phyloP scores from a whole-genome alignment of 208 protist genomes.

The Leishmania tarentolae region DNA sequence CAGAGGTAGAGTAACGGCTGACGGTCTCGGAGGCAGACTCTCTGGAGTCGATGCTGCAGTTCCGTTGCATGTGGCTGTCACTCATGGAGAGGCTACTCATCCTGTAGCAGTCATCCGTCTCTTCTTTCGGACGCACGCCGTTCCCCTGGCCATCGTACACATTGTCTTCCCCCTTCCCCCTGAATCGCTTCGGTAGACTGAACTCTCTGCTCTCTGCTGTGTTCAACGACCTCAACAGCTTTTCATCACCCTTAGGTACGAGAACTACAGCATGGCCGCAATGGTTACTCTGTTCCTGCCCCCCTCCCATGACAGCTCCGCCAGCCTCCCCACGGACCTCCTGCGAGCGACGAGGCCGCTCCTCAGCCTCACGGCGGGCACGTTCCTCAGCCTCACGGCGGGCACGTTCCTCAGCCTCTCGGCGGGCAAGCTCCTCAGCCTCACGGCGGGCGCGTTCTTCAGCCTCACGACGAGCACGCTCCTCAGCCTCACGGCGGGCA shows the following conservation, averaged over 20 bases:
- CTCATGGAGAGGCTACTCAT: background rate
- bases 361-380: constrained; percentile 30
- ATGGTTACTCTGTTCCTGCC: no score
- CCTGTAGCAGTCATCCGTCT: background rate
- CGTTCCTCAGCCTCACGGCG: constrained; percentile 27
- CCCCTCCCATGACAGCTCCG: no score
- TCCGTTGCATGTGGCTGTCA: background rate
- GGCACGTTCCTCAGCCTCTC: constrained; percentile 41
- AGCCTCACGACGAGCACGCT: constrained; percentile 30
- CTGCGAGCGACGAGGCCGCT: constrained; percentile 29
- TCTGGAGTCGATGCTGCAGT: constrained; percentile 1
- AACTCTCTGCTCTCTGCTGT: background rate
- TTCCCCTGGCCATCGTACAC: constrained; percentile 4
- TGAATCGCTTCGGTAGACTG: background rate
- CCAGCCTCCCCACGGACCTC: constrained; percentile 31
- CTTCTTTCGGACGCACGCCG: constrained; percentile 7
- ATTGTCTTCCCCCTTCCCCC: background rate
- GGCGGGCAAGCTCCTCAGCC: constrained; percentile 44
- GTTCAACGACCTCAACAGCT: background rate
- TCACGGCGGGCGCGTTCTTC: constrained; percentile 40
- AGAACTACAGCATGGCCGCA: background rate
- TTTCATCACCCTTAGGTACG: background rate
- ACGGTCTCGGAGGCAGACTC: constrained; percentile 11
- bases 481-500: constrained; percentile 39
- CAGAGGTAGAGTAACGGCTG: constrained; percentile 29